Evolutionary conservation across 2,329 filamentous ascomycete genomes (phyloP), one percentile per base, ranked within the genome.

Genomic region (Cladosporium sp.): DNA sequence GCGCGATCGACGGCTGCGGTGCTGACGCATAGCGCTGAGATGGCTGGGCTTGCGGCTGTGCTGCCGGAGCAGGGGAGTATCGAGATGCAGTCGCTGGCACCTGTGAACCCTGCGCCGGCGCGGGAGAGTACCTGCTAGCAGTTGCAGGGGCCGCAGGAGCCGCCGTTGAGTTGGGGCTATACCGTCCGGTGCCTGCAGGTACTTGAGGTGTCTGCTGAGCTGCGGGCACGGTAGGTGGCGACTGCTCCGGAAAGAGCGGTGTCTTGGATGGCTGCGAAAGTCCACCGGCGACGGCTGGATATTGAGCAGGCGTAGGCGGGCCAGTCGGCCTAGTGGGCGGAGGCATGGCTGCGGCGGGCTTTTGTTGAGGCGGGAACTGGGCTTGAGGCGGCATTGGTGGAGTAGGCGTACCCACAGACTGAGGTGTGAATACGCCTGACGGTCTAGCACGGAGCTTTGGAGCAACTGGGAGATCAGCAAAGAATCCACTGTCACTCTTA

Each of bases 31-130:
- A 71, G 33, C 69, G 66, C 52, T 72, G 68, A 13, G 16, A 18
- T 32, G 66, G 50, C 35, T 67, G 61, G 19, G 61, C 58, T 19
- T 53, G 43, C 3, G 60, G 61, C 41, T 66, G 62, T 11, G 68
- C 75, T 16, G 72, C 68, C 9, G 74, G 72, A 22, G 73, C 74
- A 19, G 76, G 85, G 5, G 85, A 88, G 65, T 89, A 88, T 7
- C 73, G 65, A 4, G 73, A 59, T 13, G 56, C 42, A 35, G 66
- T 67, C 7, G 70, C 60, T 32, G 70, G 62, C 13, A 70, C 67
- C 50, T 71, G 70, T 19, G 74, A 68, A 41, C 46, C 57, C 11
- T 60, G 51, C 34, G 61, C 66, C 32, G 68, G 68, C 11, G 66
- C 68, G 18, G 68, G 67, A 10, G 69, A 69, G 42, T 70, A 70